Evolutionary conservation across 1,284 basidiomycete species (phyloP), one percentile per base, ranked within the genome.

Genomic region (Lignosus rhinocerotis): DNA sequence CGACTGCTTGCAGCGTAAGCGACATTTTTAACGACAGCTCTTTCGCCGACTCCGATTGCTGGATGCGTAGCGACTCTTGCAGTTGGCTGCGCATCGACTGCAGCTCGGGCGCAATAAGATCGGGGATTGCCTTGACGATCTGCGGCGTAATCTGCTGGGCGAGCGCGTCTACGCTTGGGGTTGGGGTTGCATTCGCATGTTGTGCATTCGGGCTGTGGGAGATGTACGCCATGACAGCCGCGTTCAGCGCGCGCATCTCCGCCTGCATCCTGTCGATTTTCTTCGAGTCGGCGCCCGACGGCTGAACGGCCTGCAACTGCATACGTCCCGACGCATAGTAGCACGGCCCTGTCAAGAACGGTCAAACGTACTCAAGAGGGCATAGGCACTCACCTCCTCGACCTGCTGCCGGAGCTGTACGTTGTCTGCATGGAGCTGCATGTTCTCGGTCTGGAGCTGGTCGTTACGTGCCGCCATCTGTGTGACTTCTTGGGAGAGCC

Each of bases 161-260:
- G 10, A 61, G 31, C 6, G 47, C 38, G 12, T 61, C 60, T 33
- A 53, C 53, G 36, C 49, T 53, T 19, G 52, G 58, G 11, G 11
- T 16, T 25, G 43, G 19, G 43, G 25, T 45, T 21, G 43, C 12
- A 25, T 33, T n/a, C 32, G 51, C 21, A 11, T 51, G 39, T 11
- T 30, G 45, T 1, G 55, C 25, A 21, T 48, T 31, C 16, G 63
- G 57, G 25, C 58, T 49, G 36, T 59, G 55, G 19, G 59, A 47
- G 12, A 59, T 49, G 33, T 58, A 60, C 16, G 63, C 60, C 25
- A 58, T 51, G 34, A 64, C 60, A 16, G 63, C 60, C 11, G 60
- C 60, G 51, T 62, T 64, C 25, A 64, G 30, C n/a, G 63, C 63
- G 30, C 60, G 60, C 56, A 64, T 60, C 38, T 62, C 63, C 1